These are phyloP conservation scores for Zygoascus ofunaensis DNA, from an alignment of 805 yeast species.

Conservation along the genomic window DNA sequence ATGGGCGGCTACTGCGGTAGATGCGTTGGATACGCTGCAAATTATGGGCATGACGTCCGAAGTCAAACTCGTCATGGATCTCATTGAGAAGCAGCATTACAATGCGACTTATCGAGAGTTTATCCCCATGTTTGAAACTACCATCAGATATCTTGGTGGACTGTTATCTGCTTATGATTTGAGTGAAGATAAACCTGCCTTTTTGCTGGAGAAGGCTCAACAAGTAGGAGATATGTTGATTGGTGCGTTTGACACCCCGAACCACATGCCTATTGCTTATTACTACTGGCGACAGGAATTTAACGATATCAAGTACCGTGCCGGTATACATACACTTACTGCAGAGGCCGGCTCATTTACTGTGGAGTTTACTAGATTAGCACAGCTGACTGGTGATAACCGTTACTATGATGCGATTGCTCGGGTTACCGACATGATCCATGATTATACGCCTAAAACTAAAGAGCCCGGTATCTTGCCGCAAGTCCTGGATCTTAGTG, in stretches of 20 bases:
- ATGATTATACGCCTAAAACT: slow-evolving; percentile 27
- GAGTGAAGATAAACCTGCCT: slow-evolving; percentile 27
- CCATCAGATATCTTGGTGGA: slow-evolving; percentile 46
- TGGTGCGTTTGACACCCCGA: slow-evolving; percentile 52
- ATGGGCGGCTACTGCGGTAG: slow-evolving; percentile 47
- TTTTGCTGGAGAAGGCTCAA: slow-evolving; percentile 34
- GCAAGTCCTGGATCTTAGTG: slow-evolving; percentile 39
- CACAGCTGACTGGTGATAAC: slow-evolving; percentile 42
- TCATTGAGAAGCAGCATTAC: slow-evolving; percentile 34
- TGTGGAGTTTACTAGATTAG: slow-evolving; percentile 43
- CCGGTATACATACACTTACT: slow-evolving; percentile 26
- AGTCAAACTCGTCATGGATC: slow-evolving; percentile 32
- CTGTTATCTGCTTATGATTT: slow-evolving; percentile 45
- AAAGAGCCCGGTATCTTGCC: slow-evolving; percentile 39
- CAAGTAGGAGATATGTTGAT: slow-evolving; percentile 42
- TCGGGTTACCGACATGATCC: slow-evolving; percentile 34
- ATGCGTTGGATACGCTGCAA: slow-evolving; percentile 43
- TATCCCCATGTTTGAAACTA: slow-evolving; percentile 44
- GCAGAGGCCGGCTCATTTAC: slow-evolving; percentile 44
- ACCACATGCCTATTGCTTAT: slow-evolving; percentile 41
- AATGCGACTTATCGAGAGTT: slow-evolving; percentile 31
- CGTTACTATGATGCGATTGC: slow-evolving; percentile 43
- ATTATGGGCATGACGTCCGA: slow-evolving; percentile 38
- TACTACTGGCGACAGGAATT: slow-evolving; percentile 33
- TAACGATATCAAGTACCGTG: slow-evolving; percentile 18